Evolutionary conservation across 371 early-diverging fungal species (phyloP), one percentile per base, ranked within the genome.

Genomic region (Syncephalastrum sp.): DNA sequence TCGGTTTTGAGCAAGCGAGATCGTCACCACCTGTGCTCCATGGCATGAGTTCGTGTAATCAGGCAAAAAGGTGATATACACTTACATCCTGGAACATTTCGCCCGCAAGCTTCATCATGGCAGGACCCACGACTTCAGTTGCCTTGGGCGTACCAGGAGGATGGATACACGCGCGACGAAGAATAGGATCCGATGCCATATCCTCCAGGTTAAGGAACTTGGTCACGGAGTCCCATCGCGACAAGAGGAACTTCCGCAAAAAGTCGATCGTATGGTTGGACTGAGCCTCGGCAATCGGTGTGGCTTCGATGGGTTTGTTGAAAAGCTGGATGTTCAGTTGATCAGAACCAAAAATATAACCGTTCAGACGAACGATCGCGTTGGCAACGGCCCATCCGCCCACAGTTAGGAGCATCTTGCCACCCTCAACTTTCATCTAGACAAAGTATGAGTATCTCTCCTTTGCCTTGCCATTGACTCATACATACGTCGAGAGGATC

Each of bases 41-140:
- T 2, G 21, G 2, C 8, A 45, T 55, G 21, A 54, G 54, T 24
- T 33, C 38, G 17, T 10, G 14, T 33, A 2, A 33, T 33, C 7
- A 27, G 2, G 29, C 38, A 33, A 33, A 12, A 21, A 21, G 21
- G 21, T 33, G 12, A 33, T 19, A 33, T 42, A 6, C 17, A 8
- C 56, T 12, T 47, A 59, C 59, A 56, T 80, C 75, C 12, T 77
- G 79, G 60, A 82, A 85, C 60, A 79, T 67, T 68, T 84, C 79
- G 8, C 75, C 72, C 21, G 86, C 81, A 21, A 87, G 51, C 57
- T 87, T 87, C 74, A 85, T 84, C 58, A 85, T 66, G 5, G 84
- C 82, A 23, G 84, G 84, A 1, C 86, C 85, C 19, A 84, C 67
- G 41, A 82, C 77, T 7, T 69, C 73, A 5, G 67, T 73, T 1